Evolutionary conservation across 129 eudicot species (phyloP).

Genomic region (Kitagawia praeruptora): DNA sequence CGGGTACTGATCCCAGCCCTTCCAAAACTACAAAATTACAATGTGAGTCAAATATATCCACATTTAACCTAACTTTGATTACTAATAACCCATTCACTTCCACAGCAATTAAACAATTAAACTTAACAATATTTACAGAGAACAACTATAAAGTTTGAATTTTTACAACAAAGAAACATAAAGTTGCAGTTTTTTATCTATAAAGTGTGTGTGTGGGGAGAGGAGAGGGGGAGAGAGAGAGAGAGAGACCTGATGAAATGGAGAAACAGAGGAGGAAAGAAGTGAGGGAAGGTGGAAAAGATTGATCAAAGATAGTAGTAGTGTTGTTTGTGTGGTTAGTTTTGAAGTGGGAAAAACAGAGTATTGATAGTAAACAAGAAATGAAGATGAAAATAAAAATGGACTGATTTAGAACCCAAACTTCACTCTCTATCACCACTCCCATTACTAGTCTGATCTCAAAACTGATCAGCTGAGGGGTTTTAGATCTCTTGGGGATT

Average conservation of each 20-base stretch:
- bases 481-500: not conserved
- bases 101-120: not conserved
- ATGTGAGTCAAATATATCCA: not conserved
- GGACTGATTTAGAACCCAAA: slow-evolving; percentile 59
- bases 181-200: not conserved
- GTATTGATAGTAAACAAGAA: slow-evolving; percentile 52
- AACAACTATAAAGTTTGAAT: not conserved
- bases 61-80: not conserved
- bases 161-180: not conserved
- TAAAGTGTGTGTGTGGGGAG: too few species aligned
- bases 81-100: not conserved
- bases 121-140: not conserved
- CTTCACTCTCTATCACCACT: slow-evolving; percentile 55
- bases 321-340: slow-evolving; percentile 9
- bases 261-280: slow-evolving; percentile 47
- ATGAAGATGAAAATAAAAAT: slow-evolving; percentile 45
- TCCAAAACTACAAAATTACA: slow-evolving; percentile 46
- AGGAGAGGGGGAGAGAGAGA: not conserved
- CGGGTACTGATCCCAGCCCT: slow-evolving; percentile 72
- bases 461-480: not conserved
- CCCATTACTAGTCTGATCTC: slow-evolving; percentile 36
- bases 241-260: slow-evolving; percentile 57
- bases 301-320: slow-evolving; percentile 41
- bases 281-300: slow-evolving; percentile 43
- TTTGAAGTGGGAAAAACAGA: slow-evolving; percentile 39